Evolutionary conservation across 78 protist species (phyloP).

Genomic region (Tieghemostelium lacteum): DNA sequence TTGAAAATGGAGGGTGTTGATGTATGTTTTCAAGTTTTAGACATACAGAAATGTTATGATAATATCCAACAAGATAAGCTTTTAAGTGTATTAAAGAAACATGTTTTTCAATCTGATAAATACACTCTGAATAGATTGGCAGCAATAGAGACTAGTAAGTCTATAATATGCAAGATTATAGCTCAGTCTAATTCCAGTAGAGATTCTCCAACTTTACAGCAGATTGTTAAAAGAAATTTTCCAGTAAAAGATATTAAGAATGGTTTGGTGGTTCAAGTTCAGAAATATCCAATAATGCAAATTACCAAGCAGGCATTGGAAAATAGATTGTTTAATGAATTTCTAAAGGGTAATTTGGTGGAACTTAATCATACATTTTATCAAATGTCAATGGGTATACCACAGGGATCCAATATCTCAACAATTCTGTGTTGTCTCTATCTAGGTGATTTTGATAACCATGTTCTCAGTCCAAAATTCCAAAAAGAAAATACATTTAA

Average conservation of each 20-base stretch:
- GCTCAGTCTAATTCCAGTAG: not conserved
- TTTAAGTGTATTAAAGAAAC: not conserved
- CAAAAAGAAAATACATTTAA: not conserved
- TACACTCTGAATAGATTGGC: not conserved
- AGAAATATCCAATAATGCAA: not conserved
- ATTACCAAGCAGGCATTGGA: not conserved
- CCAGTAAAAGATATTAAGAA: not conserved
- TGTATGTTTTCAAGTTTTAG: not conserved
- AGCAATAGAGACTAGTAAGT: not conserved
- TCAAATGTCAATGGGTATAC: slow-evolving; percentile 12
- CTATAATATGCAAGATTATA: not conserved
- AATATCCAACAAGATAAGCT: slow-evolving; percentile 1
- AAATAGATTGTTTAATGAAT: not conserved
- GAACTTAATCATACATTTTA: not conserved
- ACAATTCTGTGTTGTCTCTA: slow-evolving; percentile 11
- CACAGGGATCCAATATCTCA: slow-evolving; percentile 32
- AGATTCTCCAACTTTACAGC: not conserved
- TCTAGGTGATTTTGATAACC: slow-evolving; percentile 32
- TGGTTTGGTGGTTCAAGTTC: not conserved
- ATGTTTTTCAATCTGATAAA: not conserved
- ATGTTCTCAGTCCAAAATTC: not conserved
- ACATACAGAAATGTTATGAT: slow-evolving; percentile 22
- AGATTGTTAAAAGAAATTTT: not conserved
- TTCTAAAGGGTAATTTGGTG: not conserved
- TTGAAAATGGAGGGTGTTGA: no score